Percentiles rank a stretch among this genome's conserved stretches.
phyloP scores from a whole-genome alignment of 331 rosid species.

The Cydonia oblonga region DNA sequence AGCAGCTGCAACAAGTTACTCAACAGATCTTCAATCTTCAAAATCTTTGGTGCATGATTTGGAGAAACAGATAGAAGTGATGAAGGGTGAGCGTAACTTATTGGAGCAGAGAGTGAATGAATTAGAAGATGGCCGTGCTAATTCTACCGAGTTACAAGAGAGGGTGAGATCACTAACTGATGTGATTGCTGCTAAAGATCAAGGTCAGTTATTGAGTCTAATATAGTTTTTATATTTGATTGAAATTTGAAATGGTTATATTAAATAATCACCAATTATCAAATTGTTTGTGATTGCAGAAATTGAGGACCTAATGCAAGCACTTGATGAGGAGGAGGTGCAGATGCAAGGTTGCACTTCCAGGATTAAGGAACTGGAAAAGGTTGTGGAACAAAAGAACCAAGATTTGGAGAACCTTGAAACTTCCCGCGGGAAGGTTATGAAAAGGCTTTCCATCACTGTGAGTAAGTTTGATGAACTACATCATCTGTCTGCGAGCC shows the following conservation, averaged over 20 bases:
- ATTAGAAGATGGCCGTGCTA: slow-evolving; percentile 40
- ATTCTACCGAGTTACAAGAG: slow-evolving; percentile 46
- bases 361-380: slow-evolving; percentile 62
- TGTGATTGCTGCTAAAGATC: slow-evolving; percentile 73
- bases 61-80: slow-evolving; percentile 41
- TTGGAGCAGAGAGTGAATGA: slow-evolving; percentile 52
- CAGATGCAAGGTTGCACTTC: slow-evolving; percentile 68
- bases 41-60: slow-evolving; percentile 39
- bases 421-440: slow-evolving; percentile 64
- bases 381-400: slow-evolving; percentile 53
- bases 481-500: slow-evolving; percentile 73
- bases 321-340: slow-evolving; percentile 88
- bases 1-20: slow-evolving; percentile 49
- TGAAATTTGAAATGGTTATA: neutral
- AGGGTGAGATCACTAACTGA: slow-evolving; percentile 52
- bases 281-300: slow-evolving; percentile 42
- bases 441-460: slow-evolving; percentile 71
- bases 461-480: slow-evolving; percentile 93
- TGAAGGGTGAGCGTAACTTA: slow-evolving; percentile 40
- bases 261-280: slow-evolving; percentile 8
- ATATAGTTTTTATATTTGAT: neutral
- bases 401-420: slow-evolving; percentile 59
- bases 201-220: slow-evolving; percentile 39
- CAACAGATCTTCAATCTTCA: slow-evolving; percentile 60
- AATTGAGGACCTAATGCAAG: slow-evolving; percentile 84